Conservation (phyloP, 2,329 filamentous ascomycete genomes). For the Tolypocladium paradoxum region DNA sequence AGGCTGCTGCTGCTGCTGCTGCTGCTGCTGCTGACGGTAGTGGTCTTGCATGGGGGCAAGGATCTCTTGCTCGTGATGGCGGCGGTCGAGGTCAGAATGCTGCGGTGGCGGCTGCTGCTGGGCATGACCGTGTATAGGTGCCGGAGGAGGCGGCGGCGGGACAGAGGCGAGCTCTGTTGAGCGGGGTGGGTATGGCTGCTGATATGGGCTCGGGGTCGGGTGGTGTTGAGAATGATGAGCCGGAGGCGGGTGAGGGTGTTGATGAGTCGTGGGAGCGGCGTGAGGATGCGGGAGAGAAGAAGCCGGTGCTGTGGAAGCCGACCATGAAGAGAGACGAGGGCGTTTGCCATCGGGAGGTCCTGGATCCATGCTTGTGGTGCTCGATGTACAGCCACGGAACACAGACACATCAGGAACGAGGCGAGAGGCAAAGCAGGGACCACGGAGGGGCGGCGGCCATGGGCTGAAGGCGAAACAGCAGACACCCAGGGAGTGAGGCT, state of each 20-base stretch:
- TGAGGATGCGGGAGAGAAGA: constrained; percentile 36
- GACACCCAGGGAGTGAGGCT: constrained; percentile 16
- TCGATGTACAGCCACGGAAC: constrained; percentile 22
- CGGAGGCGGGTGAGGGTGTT: constrained; percentile 16
- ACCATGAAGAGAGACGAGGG: constrained; percentile 42
- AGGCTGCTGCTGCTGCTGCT: constrained; percentile 14
- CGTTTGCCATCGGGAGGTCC: constrained; percentile 49
- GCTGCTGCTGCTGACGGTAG: constrained; percentile 21
- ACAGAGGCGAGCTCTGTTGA: constrained; percentile 20
- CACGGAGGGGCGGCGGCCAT: constrained; percentile 25
- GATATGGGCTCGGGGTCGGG: constrained; percentile 27
- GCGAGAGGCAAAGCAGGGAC: constrained; percentile 24
- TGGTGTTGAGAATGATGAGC: constrained; percentile 15
- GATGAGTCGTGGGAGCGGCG: constrained; percentile 18
- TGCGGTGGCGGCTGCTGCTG: constrained; percentile 23
- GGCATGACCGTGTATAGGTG: constrained; percentile 17
- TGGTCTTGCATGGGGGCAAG: constrained; percentile 46
- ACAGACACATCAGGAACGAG: constrained; percentile 24
- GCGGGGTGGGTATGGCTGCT: constrained; percentile 27
- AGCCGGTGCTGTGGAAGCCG: constrained; percentile 35
- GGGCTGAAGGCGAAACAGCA: constrained; percentile 12
- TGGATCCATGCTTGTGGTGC: constrained; percentile 46
- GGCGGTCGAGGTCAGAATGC: constrained; percentile 37
- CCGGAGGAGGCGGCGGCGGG: constrained; percentile 9
- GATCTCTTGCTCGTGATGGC: constrained; percentile 45